Evolutionary conservation across 129 eudicot species (phyloP), one percentile per base, ranked within the genome.

Genomic region (Artemisia tridentata): DNA sequence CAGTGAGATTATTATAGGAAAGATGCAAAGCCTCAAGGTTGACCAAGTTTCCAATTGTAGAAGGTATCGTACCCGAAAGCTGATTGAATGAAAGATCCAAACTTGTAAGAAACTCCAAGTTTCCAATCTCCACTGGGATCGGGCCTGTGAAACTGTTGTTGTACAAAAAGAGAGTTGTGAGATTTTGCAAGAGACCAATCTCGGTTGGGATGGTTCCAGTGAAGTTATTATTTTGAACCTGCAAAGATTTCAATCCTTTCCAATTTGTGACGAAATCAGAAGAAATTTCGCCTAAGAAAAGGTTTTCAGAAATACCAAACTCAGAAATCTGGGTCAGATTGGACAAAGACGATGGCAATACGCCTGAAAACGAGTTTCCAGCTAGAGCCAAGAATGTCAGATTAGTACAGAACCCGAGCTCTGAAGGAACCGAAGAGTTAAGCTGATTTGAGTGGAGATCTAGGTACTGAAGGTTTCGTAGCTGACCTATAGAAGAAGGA

Each of bases 401-500:
- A 38, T 89, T 75, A 25, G 78, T 76, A 70, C 89, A 86, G 23
- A 46, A 63, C 11, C 96, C 92, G 25, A 89, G 72, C 74, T 84
- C 88, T 12, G 79, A 56, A 76, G 96, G 96, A 66, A 86, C 78
- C 7, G 79, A 68, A 20, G 90, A 84, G 69, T 86, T 80, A 20
- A 89, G 61, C 7, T 11, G 27, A 58, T 86, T 90, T 16, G 11
- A 9, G 3, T 68, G 31, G 7, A 90, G 86, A 79, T 90, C 81
- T 20, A 89, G 74, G 13, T 1, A 9, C 7, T 71, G 68, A n/a
- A 89, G 90, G 52, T 77, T 63, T 58, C 7, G 78, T 68, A 86
- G 85, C 11, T 80, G 83, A 18, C 96, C 92, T 17, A 89, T 56
- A 7, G 92, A 86, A 66, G 86, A 65, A 55, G 96, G 96, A 13